These are phyloP conservation scores for Harrya chromipes DNA, from an alignment of 768 basidiomycete genomes.

Conservation along the genomic window DNA sequence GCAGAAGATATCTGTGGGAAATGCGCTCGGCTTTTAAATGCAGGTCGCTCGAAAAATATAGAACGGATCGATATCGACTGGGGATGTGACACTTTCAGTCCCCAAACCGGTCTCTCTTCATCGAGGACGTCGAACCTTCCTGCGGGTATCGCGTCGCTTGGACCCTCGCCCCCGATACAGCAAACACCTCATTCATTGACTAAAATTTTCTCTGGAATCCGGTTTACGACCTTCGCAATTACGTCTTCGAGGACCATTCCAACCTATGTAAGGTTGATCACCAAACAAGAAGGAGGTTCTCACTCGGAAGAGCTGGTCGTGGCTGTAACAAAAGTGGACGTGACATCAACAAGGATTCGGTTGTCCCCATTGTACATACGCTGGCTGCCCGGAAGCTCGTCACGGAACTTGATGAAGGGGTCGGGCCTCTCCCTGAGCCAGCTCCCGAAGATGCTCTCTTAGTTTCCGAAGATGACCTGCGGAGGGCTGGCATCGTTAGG, in stretches of 20 bases:
- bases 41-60: conserved; percentile 47
- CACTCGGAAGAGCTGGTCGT: conserved; percentile 18
- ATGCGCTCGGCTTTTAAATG: conserved; percentile 48
- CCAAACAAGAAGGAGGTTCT: conserved; percentile 25
- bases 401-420: conserved; percentile 43
- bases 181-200: conserved; percentile 33
- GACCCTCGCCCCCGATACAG: conserved; percentile 32
- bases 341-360: conserved; percentile 7
- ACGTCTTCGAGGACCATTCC: conserved; percentile 24
- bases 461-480: conserved; percentile 32
- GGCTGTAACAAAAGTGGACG: conserved; percentile 23
- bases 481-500: conserved; percentile 45
- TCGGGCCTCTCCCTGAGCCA: conserved; percentile 32
- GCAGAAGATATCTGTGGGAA: conserved; percentile 47
- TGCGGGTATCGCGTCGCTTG: conserved; percentile 22
- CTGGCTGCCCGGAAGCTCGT: conserved; percentile 54
- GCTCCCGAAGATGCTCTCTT: conserved; percentile 23
- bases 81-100: conserved; percentile 25
- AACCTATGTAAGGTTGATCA: conserved; percentile 23
- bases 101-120: neutral
- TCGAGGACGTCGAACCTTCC: conserved; percentile 18
- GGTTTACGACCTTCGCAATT: conserved; percentile 36
- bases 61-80: conserved; percentile 49
- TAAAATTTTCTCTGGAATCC: conserved; percentile 32
- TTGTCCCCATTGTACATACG: conserved; percentile 44